A percentile compares a stretch with the other conserved stretches of the same genome.
Conservation (phyloP, 108 stramenopile species). For the Discostella pseudostelligera region DNA sequence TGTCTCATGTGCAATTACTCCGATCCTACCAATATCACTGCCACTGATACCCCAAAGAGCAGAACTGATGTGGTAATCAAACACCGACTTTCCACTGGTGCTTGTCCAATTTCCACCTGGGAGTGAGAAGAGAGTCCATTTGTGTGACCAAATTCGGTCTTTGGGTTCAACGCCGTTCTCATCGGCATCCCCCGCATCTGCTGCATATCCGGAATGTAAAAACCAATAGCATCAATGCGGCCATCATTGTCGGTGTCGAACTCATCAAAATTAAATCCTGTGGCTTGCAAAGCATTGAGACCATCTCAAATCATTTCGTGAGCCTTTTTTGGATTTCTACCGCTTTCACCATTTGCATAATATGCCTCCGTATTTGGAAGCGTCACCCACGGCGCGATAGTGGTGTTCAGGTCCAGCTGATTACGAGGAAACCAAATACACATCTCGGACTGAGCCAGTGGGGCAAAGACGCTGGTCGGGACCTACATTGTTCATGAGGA, state of each 20-base stretch:
- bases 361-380: slow-evolving; percentile 49
- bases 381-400: slow-evolving; percentile 51
- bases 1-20: slow-evolving; percentile 52
- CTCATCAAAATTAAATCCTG: slow-evolving; percentile 10
- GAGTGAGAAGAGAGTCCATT: slow-evolving; percentile 9
- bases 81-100: slow-evolving; percentile 27
- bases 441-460: slow-evolving; percentile 45
- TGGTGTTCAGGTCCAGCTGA: slow-evolving; percentile 32
- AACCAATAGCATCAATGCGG: slow-evolving; percentile 58
- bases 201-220: slow-evolving; percentile 73
- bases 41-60: slow-evolving; percentile 37
- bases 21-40: slow-evolving; percentile 46
- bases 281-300: slow-evolving; percentile 9
- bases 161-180: slow-evolving; percentile 33
- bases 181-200: slow-evolving; percentile 59
- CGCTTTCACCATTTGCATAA: slow-evolving; percentile 49
- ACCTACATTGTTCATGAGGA: slow-evolving; percentile 43
- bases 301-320: slow-evolving; percentile 38
- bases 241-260: slow-evolving; percentile 39
- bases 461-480: slow-evolving; percentile 29
- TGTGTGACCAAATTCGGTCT: slow-evolving; percentile 52
- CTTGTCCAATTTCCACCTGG: too few species aligned
- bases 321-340: slow-evolving; percentile 27
- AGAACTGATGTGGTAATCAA: slow-evolving; percentile 45
- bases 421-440: slow-evolving; percentile 32